A percentile compares a stretch with the other conserved stretches of the same genome.
Conservation (phyloP, 2,329 filamentous ascomycete species). For the Westerdykella ornata region DNA sequence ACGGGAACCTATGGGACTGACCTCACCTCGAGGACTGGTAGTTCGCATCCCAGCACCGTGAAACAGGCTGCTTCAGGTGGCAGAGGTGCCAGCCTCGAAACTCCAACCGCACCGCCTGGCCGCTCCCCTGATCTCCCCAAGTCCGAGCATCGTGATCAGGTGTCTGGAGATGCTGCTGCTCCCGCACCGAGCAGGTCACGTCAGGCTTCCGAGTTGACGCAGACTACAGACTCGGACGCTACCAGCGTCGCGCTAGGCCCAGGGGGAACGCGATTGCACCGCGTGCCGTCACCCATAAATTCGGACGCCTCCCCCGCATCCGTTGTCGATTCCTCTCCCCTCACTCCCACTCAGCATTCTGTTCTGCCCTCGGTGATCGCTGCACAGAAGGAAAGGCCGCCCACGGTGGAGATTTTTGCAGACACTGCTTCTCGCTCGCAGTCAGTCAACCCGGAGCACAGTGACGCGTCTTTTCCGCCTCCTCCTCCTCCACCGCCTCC, state of each 20-base stretch:
- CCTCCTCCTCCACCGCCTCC: slow-evolving; percentile 71
- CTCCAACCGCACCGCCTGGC: slow-evolving; percentile 16
- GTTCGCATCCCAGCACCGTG: slow-evolving; percentile 37
- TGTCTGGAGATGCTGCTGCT: slow-evolving; percentile 13
- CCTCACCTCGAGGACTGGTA: slow-evolving; percentile 39
- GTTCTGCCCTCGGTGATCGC: slow-evolving; percentile 30
- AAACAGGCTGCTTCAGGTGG: slow-evolving; percentile 10
- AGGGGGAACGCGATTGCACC: slow-evolving; percentile 19
- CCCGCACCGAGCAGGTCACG: slow-evolving; percentile 22
- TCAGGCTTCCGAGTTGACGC: slow-evolving; percentile 37
- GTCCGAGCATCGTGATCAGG: slow-evolving; percentile 10
- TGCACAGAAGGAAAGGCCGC: slow-evolving; percentile 31
- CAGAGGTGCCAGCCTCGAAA: slow-evolving; percentile 18
- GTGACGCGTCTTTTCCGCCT: slow-evolving; percentile 48
- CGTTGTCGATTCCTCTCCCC: slow-evolving; percentile 41
- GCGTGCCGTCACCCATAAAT: slow-evolving; percentile 28
- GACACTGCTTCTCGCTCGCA: slow-evolving; percentile 33
- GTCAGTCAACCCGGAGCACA: slow-evolving; percentile 35
- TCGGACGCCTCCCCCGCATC: slow-evolving; percentile 39
- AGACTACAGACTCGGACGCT: slow-evolving; percentile 41
- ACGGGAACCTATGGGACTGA: slow-evolving; percentile 35
- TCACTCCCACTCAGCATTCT: slow-evolving; percentile 40
- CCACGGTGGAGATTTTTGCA: slow-evolving; percentile 41
- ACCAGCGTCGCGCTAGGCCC: slow-evolving; percentile 40
- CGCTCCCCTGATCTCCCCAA: slow-evolving; percentile 18